phyloP scores from a whole-genome alignment of 177 flowering plant species.

The Vitis hybrid region DNA sequence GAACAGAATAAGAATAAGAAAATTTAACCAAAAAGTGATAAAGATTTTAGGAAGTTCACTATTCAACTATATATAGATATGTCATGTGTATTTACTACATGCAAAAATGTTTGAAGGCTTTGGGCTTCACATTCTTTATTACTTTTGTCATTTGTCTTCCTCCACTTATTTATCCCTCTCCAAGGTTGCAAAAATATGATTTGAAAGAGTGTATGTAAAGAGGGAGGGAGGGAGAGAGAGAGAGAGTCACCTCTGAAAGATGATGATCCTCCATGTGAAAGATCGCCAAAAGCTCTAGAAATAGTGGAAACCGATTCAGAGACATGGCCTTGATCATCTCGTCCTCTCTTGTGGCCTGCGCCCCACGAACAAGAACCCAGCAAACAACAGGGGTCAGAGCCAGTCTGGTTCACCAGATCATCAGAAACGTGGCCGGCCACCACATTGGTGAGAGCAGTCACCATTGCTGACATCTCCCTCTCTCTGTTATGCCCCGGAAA shows the following conservation, averaged over 20 bases:
- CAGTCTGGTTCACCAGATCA: background rate
- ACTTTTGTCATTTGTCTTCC: too few relatives aligned
- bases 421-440: constrained; percentile 42
- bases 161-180: too few relatives aligned
- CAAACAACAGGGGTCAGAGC: too few relatives aligned
- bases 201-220: too few relatives aligned
- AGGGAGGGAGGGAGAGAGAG: background rate
- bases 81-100: too few relatives aligned
- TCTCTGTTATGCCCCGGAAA: constrained; percentile 29
- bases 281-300: constrained; percentile 5
- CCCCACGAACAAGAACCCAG: background rate
- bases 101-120: too few relatives aligned
- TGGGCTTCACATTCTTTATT: too few relatives aligned
- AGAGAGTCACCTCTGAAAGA: too few relatives aligned
- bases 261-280: constrained; percentile 10
- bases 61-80: too few relatives aligned
- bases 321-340: constrained; percentile 29
- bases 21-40: too few relatives aligned
- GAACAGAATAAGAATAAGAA: background rate
- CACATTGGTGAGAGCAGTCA: constrained; percentile 66
- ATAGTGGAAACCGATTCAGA: constrained; percentile 9
- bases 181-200: too few relatives aligned
- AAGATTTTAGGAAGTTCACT: too few relatives aligned
- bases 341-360: constrained; percentile 38
- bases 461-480: constrained; percentile 77